phyloP scores from a whole-genome alignment of 129 eudicot genomes.

The Erigeron canadensis region DNA sequence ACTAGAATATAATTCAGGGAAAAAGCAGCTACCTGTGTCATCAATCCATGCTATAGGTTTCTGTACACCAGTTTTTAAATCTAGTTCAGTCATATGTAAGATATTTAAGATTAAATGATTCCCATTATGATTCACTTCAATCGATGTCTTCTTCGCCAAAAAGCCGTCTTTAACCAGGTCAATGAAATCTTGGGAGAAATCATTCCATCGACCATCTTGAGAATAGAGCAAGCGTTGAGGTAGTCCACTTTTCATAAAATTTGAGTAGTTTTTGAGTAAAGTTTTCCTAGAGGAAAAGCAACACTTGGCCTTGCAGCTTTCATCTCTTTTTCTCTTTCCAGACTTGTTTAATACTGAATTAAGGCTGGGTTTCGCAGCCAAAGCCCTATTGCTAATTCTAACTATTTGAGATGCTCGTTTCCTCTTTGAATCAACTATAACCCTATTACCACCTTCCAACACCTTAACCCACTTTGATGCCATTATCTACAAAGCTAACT shows the following conservation, averaged over 20 bases:
- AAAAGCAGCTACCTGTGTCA: slow-evolving; percentile 52
- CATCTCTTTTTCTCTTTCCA: slow-evolving; percentile 58
- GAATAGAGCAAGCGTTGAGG: slow-evolving; percentile 51
- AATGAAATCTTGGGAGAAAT: slow-evolving; percentile 41
- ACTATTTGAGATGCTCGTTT: slow-evolving; percentile 33
- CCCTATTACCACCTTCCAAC: slow-evolving; percentile 34
- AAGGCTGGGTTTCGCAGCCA: slow-evolving; percentile 20
- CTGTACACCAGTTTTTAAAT: slow-evolving; percentile 47
- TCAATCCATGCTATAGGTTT: slow-evolving; percentile 75
- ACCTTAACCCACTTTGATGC: slow-evolving; percentile 45
- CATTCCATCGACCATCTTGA: slow-evolving; percentile 56
- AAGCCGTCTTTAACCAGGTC: slow-evolving; percentile 42
- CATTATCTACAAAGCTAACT: slow-evolving; percentile 47
- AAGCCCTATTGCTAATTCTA: slow-evolving; percentile 27
- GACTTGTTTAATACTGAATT: slow-evolving; percentile 28
- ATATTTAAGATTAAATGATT: slow-evolving; percentile 43
- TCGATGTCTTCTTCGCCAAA: slow-evolving; percentile 37
- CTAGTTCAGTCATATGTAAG: slow-evolving; percentile 50
- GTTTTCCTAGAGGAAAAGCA: slow-evolving; percentile 24
- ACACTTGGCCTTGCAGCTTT: slow-evolving; percentile 36
- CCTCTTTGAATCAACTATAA: slow-evolving; percentile 36
- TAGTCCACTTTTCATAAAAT: slow-evolving; percentile 48
- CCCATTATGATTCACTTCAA: slow-evolving; percentile 42
- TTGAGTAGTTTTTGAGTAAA: slow-evolving; percentile 42
- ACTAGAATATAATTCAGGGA: slow-evolving; percentile 46